These are phyloP conservation scores for Fusarium torreyae DNA, from an alignment of 2,329 filamentous ascomycete species.

Conservation along the genomic window DNA sequence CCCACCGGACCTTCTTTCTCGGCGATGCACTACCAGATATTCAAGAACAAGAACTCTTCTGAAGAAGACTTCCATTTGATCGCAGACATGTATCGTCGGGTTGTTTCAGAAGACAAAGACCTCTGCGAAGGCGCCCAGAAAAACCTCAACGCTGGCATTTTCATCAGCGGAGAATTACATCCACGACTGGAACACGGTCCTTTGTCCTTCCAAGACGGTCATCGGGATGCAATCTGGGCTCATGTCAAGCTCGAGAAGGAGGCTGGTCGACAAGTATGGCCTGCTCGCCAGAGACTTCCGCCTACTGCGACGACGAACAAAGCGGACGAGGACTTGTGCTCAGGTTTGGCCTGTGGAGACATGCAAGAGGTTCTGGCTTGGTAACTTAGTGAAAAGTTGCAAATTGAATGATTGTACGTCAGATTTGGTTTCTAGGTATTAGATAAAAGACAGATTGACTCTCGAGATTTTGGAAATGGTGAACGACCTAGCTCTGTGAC, in stretches of 20 bases:
- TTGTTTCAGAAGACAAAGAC: conserved; percentile 38
- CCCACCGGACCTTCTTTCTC: conserved; percentile 20
- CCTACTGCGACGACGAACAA: conserved; percentile 3
- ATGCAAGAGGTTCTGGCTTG: conserved; percentile 32
- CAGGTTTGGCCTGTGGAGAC: conserved; percentile 21
- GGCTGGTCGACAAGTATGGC: conserved; percentile 27
- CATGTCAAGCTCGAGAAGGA: conserved; percentile 30
- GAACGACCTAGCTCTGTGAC: too few relatives aligned
- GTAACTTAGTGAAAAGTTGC: too few relatives aligned
- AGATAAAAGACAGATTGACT: too few relatives aligned
- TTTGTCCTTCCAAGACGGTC: conserved; percentile 32
- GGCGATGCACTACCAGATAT: conserved; percentile 36
- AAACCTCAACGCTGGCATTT: conserved; percentile 31
- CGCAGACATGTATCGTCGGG: conserved; percentile 24
- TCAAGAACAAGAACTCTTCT: conserved; percentile 31
- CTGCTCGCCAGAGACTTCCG: conserved; percentile 26
- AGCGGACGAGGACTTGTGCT: conserved; percentile 30
- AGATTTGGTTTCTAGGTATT: too few relatives aligned
- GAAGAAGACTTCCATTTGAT: conserved; percentile 14
- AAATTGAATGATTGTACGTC: too few relatives aligned
- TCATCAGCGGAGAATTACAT: conserved; percentile 34
- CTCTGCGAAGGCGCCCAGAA: conserved; percentile 24
- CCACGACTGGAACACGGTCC: conserved; percentile 38
- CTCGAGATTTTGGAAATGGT: too few relatives aligned
- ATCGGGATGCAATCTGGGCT: conserved; percentile 32